phyloP scores from a whole-genome alignment of 306 rosid species.

The Macrotyloma uniflorum region DNA sequence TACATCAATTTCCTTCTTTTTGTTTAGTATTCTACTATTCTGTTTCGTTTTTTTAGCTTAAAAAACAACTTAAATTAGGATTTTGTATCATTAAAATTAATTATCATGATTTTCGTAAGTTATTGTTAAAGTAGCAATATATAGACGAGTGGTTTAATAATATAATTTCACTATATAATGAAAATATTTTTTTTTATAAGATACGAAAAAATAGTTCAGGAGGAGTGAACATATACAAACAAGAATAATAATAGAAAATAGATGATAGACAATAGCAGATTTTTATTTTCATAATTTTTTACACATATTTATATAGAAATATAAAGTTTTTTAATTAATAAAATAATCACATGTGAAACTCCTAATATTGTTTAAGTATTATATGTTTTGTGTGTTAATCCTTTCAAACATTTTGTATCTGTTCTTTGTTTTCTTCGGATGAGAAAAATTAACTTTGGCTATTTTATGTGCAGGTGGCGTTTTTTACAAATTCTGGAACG shows the following conservation, averaged over 20 bases:
- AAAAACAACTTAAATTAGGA: no score
- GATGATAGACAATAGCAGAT: not conserved
- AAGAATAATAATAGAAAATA: not conserved
- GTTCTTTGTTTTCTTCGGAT: not conserved
- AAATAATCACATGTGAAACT: not conserved
- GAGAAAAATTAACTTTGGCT: not conserved
- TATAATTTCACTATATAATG: no score
- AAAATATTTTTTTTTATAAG: not conserved
- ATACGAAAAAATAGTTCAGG: not conserved
- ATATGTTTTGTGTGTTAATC: not conserved
- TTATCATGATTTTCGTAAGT: no score
- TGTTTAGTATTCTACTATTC: not conserved
- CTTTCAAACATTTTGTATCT: not conserved
- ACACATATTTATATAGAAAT: not conserved
- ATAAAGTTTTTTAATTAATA: not conserved
- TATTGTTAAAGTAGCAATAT: no score
- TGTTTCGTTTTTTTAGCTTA: not conserved
- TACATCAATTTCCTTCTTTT: not conserved
- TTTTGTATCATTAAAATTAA: no score
- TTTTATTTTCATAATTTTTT: not conserved
- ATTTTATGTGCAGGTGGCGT: constrained; percentile 63
- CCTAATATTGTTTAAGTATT: not conserved
- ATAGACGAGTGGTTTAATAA: no score
- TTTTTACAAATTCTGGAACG: constrained; percentile 95
- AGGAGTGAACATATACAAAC: not conserved